phyloP scores from a whole-genome alignment of 352 stramenopile species.

The Phytophthora pseudosyringae region DNA sequence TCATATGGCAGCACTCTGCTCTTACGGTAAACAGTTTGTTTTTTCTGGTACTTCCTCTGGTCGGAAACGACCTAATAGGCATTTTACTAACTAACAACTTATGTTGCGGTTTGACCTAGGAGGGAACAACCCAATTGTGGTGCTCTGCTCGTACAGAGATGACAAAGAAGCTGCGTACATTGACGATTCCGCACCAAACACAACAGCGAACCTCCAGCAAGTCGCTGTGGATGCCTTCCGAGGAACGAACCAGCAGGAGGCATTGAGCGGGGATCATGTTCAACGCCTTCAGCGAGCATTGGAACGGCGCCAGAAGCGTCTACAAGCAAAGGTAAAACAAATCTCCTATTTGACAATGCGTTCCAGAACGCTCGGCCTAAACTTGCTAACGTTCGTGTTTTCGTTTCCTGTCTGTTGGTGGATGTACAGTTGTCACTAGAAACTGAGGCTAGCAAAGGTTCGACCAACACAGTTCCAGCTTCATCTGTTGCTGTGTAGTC shows the following conservation, averaged over 20 bases:
- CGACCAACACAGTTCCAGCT: slow-evolving; percentile 5
- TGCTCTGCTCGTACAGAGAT: slow-evolving; percentile 58
- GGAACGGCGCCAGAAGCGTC: slow-evolving; percentile 50
- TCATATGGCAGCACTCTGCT: slow-evolving; percentile 70
- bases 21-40: slow-evolving; percentile 45
- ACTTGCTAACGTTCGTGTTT: not conserved
- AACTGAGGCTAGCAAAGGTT: slow-evolving; percentile 16
- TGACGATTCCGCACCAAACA: slow-evolving; percentile 16
- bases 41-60: not conserved
- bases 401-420: not conserved
- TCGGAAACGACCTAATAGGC: not conserved
- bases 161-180: slow-evolving; percentile 41
- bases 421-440: slow-evolving; percentile 23
- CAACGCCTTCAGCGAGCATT: slow-evolving; percentile 55
- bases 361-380: too few relatives aligned
- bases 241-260: slow-evolving; percentile 16
- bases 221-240: slow-evolving; percentile 9
- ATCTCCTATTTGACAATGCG: not conserved
- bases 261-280: slow-evolving; percentile 21
- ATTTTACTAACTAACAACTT: too few relatives aligned
- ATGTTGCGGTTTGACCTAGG: slow-evolving; percentile 24
- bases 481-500: slow-evolving; percentile 20
- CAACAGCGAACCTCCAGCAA: slow-evolving; percentile 21
- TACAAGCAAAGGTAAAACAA: slow-evolving; percentile 55
- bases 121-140: slow-evolving; percentile 63